Evolutionary conservation across 2,329 filamentous ascomycete genomes (phyloP), one percentile per base, ranked within the genome.

Genomic region (Aureobasidium namibiae): DNA sequence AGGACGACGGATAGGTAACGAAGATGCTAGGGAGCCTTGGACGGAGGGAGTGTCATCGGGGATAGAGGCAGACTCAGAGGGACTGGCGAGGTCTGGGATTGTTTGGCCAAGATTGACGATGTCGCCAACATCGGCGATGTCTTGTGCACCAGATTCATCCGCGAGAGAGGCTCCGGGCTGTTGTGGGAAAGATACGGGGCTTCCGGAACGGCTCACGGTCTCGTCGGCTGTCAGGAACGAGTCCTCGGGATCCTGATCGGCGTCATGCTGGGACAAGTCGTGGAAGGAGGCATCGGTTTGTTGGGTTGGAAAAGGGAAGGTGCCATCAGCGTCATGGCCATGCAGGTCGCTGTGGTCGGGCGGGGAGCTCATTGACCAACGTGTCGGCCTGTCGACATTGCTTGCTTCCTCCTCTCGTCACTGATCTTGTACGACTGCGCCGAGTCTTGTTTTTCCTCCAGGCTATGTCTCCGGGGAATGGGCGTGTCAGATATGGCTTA

Each of bases 31-130:
- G 11, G 82, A 84, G 53, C 76, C 81, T 76, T 90, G 89, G 56
- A 92, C 72, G 18, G 92, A 96, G 24, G 89, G 89, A 9, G 89
- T 87, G 70, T 95, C 89, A 68, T 95, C 91, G 21, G 89, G 88
- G 26, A 84, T 86, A n/a, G 52, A 56, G 14, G 85, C 72, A 14
- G 88, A 91, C 64, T 82, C 84, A 53, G 82, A 79, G 8, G 87
- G 87, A 67, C 89, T 95, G 45, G 81, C 83, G 39, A 79, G 57
- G 24, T 63, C 63, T 57, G 76, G 67, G 11, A 60, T 41, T 36
- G 59, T 57, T 49, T 64, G 65, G n/a, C 60, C 64, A 50, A 59
- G 45, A 48, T 67, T 62, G 42, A 64, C 60, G 21, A 66, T 45
- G 26, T 68, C 63, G 38, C 60, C 61, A 13, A 45, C 8, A 13